Percentiles rank a stretch among this genome's conserved stretches.
Conservation (phyloP, 2,329 filamentous ascomycete genomes). For the Exophiala lecanii-corni region DNA sequence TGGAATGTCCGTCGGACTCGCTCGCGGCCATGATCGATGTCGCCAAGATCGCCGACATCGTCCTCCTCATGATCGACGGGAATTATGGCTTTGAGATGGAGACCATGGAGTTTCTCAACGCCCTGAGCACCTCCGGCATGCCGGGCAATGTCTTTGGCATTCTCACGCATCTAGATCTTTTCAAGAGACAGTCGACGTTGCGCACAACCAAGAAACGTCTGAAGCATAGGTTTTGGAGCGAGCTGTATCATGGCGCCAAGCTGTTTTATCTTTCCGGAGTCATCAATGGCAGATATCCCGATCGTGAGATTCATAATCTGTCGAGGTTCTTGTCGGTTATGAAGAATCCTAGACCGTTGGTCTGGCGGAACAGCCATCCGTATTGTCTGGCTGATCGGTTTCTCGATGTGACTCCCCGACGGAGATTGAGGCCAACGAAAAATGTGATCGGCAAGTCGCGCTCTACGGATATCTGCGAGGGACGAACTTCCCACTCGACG, state of each 20-base stretch:
- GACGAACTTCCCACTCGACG: slow-evolving; percentile 83
- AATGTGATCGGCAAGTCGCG: slow-evolving; percentile 85
- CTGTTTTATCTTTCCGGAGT: slow-evolving; percentile 95
- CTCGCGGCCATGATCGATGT: slow-evolving; percentile 95
- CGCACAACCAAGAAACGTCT: slow-evolving; percentile 93
- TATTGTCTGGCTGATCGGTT: slow-evolving; percentile 93
- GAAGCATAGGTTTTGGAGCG: slow-evolving; percentile 94
- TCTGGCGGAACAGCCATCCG: slow-evolving; percentile 95
- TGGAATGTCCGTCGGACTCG: slow-evolving; percentile 92
- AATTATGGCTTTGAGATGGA: slow-evolving; percentile 99
- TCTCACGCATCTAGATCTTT: slow-evolving; percentile 90
- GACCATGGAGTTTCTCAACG: slow-evolving; percentile 98
- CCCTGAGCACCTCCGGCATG: slow-evolving; percentile 92
- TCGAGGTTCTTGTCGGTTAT: slow-evolving; percentile 95
- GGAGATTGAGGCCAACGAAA: slow-evolving; percentile 78
- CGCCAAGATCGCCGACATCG: slow-evolving; percentile 94
- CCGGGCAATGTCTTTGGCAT: slow-evolving; percentile 98
- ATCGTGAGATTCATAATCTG: slow-evolving; percentile 92
- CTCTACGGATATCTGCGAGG: slow-evolving; percentile 91
- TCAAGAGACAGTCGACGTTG: slow-evolving; percentile 85
- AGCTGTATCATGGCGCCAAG: slow-evolving; percentile 94
- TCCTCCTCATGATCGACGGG: slow-evolving; percentile 95
- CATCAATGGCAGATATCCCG: slow-evolving; percentile 92
- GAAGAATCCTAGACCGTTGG: slow-evolving; percentile 95
- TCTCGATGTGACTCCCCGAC: slow-evolving; percentile 93